Base-by-base conservation (phyloP, 768 basidiomycete genomes). In the Holtermannia corniformis region DNA sequence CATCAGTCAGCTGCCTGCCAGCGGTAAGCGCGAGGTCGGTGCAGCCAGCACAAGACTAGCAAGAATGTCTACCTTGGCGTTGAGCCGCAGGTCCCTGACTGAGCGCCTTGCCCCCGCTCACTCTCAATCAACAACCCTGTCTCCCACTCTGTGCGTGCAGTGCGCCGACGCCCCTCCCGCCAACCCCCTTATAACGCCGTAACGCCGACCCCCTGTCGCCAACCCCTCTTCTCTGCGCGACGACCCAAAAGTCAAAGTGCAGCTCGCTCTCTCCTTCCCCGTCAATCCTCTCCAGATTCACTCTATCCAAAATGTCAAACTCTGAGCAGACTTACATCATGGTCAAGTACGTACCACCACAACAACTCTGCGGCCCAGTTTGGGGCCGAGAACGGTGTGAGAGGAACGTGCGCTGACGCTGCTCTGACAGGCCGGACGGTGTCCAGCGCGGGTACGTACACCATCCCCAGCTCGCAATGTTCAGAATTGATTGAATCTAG, bases 281-380 rank as follows among this genome's bases (percentile, higher is more conserved):
- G 23, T 13, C 23, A 32, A 20, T 42, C 43, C 37, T 28, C 49
- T 25, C 13, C 32, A 26, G 42, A 43, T 51, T 32, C 47, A 32
- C 26, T 21, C n/a, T 21, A 56, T 4, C 28, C 51, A 74, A 63
- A 58, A 86, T 85, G 85, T 83, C 87, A 63, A 74, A 75, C 72
- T 66, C 67, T 49, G 91, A 96, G 74, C 89, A 88, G 75, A 93
- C 92, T 75, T 96, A 93, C 79, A 97, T 97, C 80, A 96, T 96
- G 93, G 81, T 97, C 84, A 99, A 96, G 90, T 71, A 42, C 44
- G 70, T 63, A 20, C 22, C n/a, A 21, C 23, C 32, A 37, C 40
- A 11, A n/a, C n/a, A n/a, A n/a, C n/a, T n/a, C n/a, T n/a, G n/a
- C n/a, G n/a, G 41, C 26, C 45, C 40, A 47, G 28, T 21, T 14